Base-by-base conservation (phyloP, 1,284 basidiomycete genomes). In the Coriolopsis trogii region DNA sequence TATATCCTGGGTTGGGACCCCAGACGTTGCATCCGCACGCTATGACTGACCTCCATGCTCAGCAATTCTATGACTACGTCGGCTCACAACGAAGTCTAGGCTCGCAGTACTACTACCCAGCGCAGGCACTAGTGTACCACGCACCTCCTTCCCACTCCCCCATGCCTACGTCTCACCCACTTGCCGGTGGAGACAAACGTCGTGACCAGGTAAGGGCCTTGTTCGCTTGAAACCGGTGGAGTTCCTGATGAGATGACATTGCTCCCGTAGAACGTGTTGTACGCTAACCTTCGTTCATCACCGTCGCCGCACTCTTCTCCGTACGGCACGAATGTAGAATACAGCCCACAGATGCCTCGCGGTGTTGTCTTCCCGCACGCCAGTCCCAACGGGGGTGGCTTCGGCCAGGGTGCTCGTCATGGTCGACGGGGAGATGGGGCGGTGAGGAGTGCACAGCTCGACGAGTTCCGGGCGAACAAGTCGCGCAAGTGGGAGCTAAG, bases 391-490 rank as follows among this genome's bases (percentile, higher is more conserved):
- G 28, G 20, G 12, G 21, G 36, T 60, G 62, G 48, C 61, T 69
- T 38, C 66, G 60, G 74, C 26, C 75, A 75, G 33, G 56, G 60
- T 16, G 57, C 54, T 21, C 63, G 62, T 25, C 63, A 56, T 9
- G 55, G 49, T 16, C 58, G 58, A 4, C 68, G 69, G 24, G 75
- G 77, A 46, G 76, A 75, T 44, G 71, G 70, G 46, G 67, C 75
- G 23, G 67, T 83, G 50, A 82, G 89, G 40, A 92, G 89, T 67
- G 76, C 82, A 12, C 67, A 91, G 24, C 71, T 97, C 50, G 92
- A 95, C 56, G 91, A 95, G 55, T 97, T 95, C 70, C 81, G 93
- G 53, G 79, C 83, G 31, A 89, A 89, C 72, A 91, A 89, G 68
- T 75, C 83, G 28, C 79, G 84, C 53, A 85, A 84, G 60, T 95